phyloP scores from a whole-genome alignment of 148 eudicot genomes.

The Chenopodium formosanum region DNA sequence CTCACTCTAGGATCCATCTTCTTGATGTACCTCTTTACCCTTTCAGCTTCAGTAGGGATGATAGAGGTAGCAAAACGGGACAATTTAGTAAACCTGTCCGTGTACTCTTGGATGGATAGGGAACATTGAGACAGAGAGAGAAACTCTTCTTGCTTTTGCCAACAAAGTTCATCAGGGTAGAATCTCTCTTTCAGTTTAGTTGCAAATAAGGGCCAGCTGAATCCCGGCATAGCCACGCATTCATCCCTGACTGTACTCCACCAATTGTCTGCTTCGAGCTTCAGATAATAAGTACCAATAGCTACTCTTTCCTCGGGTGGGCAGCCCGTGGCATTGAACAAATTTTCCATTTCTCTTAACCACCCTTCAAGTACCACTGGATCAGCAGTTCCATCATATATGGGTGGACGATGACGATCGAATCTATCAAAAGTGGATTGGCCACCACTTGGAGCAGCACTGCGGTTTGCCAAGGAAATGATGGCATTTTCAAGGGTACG shows the following conservation, averaged over 20 bases:
- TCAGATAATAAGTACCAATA: not conserved
- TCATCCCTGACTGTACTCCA: not conserved
- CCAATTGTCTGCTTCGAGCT: not conserved
- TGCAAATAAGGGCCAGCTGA: not conserved
- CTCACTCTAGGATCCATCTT: no score
- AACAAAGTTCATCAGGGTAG: no score
- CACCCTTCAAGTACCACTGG: not conserved
- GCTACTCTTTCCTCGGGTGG: not conserved
- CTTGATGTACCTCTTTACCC: no score
- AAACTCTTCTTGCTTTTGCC: no score
- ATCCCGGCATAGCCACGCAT: not conserved
- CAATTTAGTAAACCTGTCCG: no score
- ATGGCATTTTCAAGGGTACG: no score
- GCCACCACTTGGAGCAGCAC: no score
- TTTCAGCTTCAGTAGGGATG: no score
- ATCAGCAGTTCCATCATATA: not conserved
- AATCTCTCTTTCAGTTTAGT: not conserved
- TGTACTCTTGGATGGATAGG: no score
- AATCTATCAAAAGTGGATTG: not conserved
- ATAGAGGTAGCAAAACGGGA: no score
- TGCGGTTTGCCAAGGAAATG: no score
- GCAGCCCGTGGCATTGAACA: not conserved
- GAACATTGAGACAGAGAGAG: no score
- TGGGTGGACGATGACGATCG: not conserved
- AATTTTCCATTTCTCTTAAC: not conserved